Base-by-base conservation (phyloP, 192 early-diverging fungal genomes). In the Lobosporangium transversale region DNA sequence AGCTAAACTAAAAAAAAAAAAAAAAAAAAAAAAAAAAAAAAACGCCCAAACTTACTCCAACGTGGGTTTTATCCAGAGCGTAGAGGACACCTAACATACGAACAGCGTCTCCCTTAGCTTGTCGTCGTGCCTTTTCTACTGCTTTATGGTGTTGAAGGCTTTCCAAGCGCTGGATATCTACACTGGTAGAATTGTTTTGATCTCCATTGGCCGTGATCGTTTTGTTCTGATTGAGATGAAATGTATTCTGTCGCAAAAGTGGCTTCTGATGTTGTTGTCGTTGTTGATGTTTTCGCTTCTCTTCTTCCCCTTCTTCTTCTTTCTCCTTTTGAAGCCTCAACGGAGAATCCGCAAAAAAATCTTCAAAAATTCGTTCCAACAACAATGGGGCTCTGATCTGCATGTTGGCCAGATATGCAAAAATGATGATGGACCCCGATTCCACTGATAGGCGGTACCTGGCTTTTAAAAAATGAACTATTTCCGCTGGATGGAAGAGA, bases 361-460 rank as follows among this genome's bases (percentile, higher is more conserved):
- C 76, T 35, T 82, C 75, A 54, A 82, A 73, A 32, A 82, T 79
- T n/a, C 70, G 56, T 24, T 82, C 80, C 2, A 82, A 70, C 29
- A 82, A 26, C 18, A 53, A 10, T 6, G 80, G 80, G 2, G 80
- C 75, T 26, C 66, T 70, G 47, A 70, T 44, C 29, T 75, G 75
- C 48, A 82, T 69, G 47, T 82, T 78, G 35, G 80, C 75, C 26
- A 71, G 55, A 53, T 82, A 82, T 3, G 80, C 75, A 56, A 79
- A 82, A 29, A 82, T 67, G 31, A 82, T 60, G 44, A 82, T 64
- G 15, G 80, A 82, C 3, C 80, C 80, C 20, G 80, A 79, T 24
- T 65, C 53, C 17, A 75, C 62, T 17, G 80, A 82, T 30, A 79
- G 56, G 18, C 80, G 64, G 42, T 82, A 82, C 1, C 76, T 64